A percentile compares a stretch with the other conserved stretches of the same genome.
These are phyloP conservation scores for Crithidia brevicula DNA, from an alignment of 208 protist genomes.

Conservation along the genomic window DNA sequence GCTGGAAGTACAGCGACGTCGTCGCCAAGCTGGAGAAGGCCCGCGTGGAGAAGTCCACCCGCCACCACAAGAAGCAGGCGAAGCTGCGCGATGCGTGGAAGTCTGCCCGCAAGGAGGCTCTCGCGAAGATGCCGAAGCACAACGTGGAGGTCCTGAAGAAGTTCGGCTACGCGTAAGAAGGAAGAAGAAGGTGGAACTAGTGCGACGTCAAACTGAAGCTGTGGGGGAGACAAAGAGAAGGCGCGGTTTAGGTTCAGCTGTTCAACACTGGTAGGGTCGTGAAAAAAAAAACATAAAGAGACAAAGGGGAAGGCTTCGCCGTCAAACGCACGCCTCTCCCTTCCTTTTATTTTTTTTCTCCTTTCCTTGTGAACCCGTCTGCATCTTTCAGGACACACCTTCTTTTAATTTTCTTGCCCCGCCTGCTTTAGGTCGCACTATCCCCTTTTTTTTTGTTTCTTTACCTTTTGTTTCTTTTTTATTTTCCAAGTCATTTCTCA, in stretches of 20 bases:
- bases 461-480: slow-evolving; percentile 1
- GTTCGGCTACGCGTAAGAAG: slow-evolving; percentile 84
- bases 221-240: too few relatives aligned
- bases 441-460: not conserved
- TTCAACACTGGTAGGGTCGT: too few relatives aligned
- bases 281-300: slow-evolving; percentile 5
- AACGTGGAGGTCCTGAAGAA: slow-evolving; percentile 91
- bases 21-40: slow-evolving; percentile 82
- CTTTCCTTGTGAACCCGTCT: too few relatives aligned
- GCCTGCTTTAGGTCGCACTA: too few relatives aligned
- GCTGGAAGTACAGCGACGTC: slow-evolving; percentile 89
- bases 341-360: slow-evolving; percentile 25
- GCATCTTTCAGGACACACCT: too few relatives aligned
- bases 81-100: slow-evolving; percentile 75
- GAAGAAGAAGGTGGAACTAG: not conserved
- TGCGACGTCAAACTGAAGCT: not conserved
- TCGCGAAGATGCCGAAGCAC: slow-evolving; percentile 83
- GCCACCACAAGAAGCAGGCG: slow-evolving; percentile 74
- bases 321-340: not conserved
- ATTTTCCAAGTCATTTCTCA: slow-evolving; percentile 20
- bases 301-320: not conserved
- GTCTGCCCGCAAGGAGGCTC: slow-evolving; percentile 69
- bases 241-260: too few relatives aligned
- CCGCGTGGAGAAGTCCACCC: slow-evolving; percentile 72
- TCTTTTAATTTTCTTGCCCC: too few relatives aligned